phyloP scores from a whole-genome alignment of 192 early-diverging fungal genomes.

The Backusella sp. region DNA sequence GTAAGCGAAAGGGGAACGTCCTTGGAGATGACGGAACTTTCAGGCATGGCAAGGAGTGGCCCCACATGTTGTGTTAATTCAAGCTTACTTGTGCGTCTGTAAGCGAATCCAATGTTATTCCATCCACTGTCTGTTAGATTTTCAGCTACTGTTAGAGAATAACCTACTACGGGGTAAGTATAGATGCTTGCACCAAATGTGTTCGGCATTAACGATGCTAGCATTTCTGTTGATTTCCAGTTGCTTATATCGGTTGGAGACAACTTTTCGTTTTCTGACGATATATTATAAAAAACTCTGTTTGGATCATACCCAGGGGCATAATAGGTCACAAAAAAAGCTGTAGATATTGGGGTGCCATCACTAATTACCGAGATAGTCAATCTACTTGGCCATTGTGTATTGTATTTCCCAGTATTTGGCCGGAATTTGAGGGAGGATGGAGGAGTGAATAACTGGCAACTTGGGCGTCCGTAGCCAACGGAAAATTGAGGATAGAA shows the following conservation, averaged over 20 bases:
- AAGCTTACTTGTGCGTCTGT: background rate
- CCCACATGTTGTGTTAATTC: background rate
- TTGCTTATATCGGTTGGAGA: background rate
- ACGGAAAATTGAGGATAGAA: background rate
- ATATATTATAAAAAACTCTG: background rate
- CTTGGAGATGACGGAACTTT: background rate
- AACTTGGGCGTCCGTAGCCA: background rate
- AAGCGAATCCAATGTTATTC: conserved; percentile 13
- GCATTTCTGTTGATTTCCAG: background rate
- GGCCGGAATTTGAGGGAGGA: background rate
- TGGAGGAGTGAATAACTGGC: background rate
- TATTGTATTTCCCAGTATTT: background rate
- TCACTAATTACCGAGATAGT: background rate
- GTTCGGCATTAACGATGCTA: too few relatives aligned
- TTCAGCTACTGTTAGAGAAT: background rate
- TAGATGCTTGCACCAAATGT: background rate
- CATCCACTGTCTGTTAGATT: background rate
- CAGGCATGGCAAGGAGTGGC: background rate
- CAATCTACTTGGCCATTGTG: background rate
- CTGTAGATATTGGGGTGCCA: background rate
- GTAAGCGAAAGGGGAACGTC: background rate
- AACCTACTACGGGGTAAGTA: background rate
- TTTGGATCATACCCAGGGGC: conserved; percentile 6
- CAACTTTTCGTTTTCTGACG: background rate
- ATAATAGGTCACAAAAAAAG: background rate